Conservation (phyloP, 192 early-diverging fungal genomes). For the Helicostylum pulchrum region DNA sequence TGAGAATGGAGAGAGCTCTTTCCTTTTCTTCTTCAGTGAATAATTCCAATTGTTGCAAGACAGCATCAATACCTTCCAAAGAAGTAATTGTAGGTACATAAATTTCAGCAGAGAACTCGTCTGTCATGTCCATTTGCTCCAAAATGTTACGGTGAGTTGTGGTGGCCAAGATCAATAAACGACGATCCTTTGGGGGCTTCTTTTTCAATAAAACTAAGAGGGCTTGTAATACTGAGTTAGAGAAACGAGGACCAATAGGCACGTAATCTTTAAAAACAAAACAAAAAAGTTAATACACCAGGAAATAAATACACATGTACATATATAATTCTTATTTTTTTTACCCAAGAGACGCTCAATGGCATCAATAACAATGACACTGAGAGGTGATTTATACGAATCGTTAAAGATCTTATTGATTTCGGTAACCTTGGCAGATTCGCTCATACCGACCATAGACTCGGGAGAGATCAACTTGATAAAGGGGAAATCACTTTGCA, state of each 20-base stretch:
- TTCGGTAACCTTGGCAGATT: conserved; percentile 75
- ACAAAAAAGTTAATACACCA: background rate
- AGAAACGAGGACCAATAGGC: conserved; percentile 92
- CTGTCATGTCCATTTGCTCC: conserved; percentile 81
- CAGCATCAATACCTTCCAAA: conserved; percentile 66
- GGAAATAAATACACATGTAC: background rate
- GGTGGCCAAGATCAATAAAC: conserved; percentile 89
- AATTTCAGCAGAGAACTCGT: conserved; percentile 82
- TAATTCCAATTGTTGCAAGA: conserved; percentile 64
- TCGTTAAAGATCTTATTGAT: conserved; percentile 97
- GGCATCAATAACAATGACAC: conserved; percentile 91
- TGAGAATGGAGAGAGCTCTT: conserved; percentile 51
- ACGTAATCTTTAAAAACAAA: conserved; percentile 78
- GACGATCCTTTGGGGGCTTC: conserved; percentile 78
- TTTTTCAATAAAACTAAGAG: conserved; percentile 92
- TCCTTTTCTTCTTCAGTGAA: conserved; percentile 70
- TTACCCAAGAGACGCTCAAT: conserved; percentile 86
- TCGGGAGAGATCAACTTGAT: conserved; percentile 97
- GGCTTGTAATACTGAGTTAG: conserved; percentile 89
- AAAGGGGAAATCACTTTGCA: conserved; percentile 89
- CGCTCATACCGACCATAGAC: conserved; percentile 87
- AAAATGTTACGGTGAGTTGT: conserved; percentile 79
- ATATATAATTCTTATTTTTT: background rate
- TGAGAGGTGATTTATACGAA: conserved; percentile 93
- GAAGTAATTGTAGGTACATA: conserved; percentile 77